These are phyloP conservation scores for Carex myosuroides DNA, from an alignment of 176 grass and related monocot species.

Conservation along the genomic window DNA sequence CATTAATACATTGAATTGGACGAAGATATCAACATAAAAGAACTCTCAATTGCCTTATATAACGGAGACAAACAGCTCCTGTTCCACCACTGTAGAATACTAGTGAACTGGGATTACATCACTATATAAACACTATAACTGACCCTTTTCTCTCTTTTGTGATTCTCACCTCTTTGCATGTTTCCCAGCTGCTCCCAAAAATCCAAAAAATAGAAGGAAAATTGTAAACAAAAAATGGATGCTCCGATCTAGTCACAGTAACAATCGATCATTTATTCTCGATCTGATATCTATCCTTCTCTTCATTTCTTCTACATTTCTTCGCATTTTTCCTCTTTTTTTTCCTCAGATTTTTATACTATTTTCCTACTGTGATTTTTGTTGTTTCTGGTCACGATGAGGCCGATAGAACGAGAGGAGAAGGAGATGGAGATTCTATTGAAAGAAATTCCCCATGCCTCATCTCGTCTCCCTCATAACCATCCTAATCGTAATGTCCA, in stretches of 20 bases:
- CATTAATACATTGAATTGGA: background rate
- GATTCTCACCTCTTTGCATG: constrained; percentile 52
- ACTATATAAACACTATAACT: constrained; percentile 17
- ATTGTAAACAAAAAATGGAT: background rate
- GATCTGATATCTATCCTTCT: background rate
- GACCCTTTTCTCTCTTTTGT: background rate
- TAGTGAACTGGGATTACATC: background rate
- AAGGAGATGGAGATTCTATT: constrained; percentile 66
- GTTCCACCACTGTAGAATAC: background rate
- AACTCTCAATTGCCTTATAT: background rate
- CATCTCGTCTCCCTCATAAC: constrained; percentile 24
- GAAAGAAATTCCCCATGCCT: constrained; percentile 42
- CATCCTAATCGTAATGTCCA: background rate
- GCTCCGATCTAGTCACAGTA: background rate
- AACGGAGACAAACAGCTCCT: background rate
- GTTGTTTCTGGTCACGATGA: constrained; percentile 10
- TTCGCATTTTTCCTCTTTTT: constrained; percentile 8
- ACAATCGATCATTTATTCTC: constrained; percentile 7
- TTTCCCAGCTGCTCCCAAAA: constrained; percentile 43
- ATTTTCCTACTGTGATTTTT: constrained; percentile 15
- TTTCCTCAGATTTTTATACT: constrained; percentile 17
- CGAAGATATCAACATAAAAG: background rate
- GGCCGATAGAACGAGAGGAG: constrained; percentile 29
- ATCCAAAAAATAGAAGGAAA: constrained; percentile 8
- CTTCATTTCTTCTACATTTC: background rate